Conservation (phyloP, 1,284 basidiomycete genomes). For the Malassezia arunalokei region DNA sequence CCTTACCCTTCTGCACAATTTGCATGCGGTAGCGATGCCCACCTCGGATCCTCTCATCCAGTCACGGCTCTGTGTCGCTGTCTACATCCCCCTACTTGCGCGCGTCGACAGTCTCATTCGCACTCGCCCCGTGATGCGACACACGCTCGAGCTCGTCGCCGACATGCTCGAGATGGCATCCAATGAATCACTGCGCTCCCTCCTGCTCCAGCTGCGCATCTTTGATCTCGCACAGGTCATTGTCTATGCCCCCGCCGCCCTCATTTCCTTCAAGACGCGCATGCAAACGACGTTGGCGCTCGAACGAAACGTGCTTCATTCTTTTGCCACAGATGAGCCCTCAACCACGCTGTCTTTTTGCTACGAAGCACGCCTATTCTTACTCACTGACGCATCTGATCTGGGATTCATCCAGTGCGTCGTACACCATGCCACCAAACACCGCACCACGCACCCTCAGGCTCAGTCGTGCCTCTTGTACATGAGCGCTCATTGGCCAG, state of each 20-base stretch:
- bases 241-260: not conserved
- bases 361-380: not conserved
- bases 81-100: conserved; percentile 5
- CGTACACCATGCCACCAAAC: conserved; percentile 16
- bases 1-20: conserved; percentile 9
- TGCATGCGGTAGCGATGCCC: conserved; percentile 12
- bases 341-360: not conserved
- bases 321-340: not conserved
- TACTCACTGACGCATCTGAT: conserved; percentile 12
- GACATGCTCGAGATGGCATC: conserved; percentile 7
- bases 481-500: not conserved
- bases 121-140: not conserved
- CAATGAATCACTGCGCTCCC: conserved; percentile 11
- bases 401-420: conserved; percentile 26
- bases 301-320: conserved; percentile 13
- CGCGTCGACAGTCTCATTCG: not conserved
- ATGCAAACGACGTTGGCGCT: not conserved
- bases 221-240: not conserved
- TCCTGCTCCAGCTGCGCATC: conserved; percentile 3
- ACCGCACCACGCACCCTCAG: not conserved
- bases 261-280: not conserved
- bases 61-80: conserved; percentile 7
- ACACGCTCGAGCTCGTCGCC: not conserved
- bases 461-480: not conserved
- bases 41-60: conserved; percentile 11